A percentile compares a stretch with the other conserved stretches of the same genome.
Conservation (phyloP, 2,329 filamentous ascomycete genomes). For the Verticillium tricorpus region DNA sequence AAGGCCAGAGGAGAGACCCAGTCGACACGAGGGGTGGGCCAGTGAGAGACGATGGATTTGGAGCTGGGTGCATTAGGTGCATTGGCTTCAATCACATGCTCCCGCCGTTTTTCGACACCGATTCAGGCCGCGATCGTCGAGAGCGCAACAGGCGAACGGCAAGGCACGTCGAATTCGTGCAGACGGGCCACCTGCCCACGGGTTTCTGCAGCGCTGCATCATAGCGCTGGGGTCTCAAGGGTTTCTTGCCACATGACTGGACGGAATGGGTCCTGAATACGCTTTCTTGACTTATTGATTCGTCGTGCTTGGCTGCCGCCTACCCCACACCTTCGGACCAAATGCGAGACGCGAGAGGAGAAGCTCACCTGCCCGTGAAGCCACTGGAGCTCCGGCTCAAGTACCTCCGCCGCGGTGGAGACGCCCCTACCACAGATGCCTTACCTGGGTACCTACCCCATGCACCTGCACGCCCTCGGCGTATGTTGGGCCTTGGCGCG, state of each 20-base stretch:
- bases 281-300: constrained; percentile 12
- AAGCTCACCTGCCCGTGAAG: neutral
- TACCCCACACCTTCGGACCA: constrained; percentile 12
- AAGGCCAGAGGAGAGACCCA: neutral
- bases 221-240: neutral
- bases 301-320: constrained; percentile 1
- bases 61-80: neutral
- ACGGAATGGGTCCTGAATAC: constrained; percentile 5
- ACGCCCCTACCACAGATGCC: neutral
- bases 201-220: neutral
- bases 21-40: neutral
- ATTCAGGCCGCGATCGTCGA: neutral
- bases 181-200: neutral
- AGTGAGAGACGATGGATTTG: neutral
- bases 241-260: constrained; percentile 12
- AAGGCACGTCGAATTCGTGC: neutral
- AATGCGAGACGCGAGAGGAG: neutral
- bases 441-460: too few species aligned
- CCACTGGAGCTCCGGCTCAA: neutral
- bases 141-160: neutral
- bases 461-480: neutral
- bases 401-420: neutral
- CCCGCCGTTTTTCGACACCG: neutral
- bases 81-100: neutral
- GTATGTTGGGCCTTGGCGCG: neutral